Base-by-base conservation (phyloP, 2,329 filamentous ascomycete genomes). In the Nigrospora oryzae region DNA sequence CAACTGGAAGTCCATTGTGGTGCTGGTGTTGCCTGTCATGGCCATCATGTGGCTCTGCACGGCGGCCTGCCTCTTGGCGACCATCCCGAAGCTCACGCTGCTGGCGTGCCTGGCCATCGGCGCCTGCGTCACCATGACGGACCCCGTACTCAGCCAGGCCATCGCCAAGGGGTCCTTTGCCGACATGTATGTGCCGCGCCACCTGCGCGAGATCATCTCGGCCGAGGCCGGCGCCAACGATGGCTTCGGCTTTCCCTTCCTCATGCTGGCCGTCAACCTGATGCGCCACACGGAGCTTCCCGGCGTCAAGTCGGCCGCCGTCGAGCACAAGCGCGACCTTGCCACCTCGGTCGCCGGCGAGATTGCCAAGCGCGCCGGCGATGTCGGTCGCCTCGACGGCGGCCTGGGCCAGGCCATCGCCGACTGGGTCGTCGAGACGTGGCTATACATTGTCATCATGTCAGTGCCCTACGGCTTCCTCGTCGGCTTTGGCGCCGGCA, bases 161-260 rank as follows among this genome's bases (percentile, higher is more conserved):
- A 70, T 82, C 14, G 79, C 78, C 15, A 82, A 82, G 55, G 77
- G 77, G 0, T 74, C 76, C 0, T 81, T 83, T 51, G 69, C 79
- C 0, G 78, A 83, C 52, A 80, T 79, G 47, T 82, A 73, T 46
- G 77, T 83, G 3, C 66, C 72, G 11, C 69, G 77, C 2, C 66
- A 71, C 3, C 63, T 83, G 4, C 70, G 78, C 28, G 76, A 82
- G 50, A 74, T 82, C 46, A 81, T 83, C 16, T 81, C 77, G 0
- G 70, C 77, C 1, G 79, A 83, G 49, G 77, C 76, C 4, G 79
- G 79, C 7, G 71, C 73, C 3, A 82, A 82, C 49, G 79, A 83
- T 49, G 78, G 79, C 0, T 78, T 83, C 36, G 78, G 74, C 0
- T 82, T 81, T 39, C 78, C 78, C 0, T 81, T 82, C 43, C 64